These are phyloP conservation scores for Lipomyces spencermartinsiae DNA, from an alignment of 805 yeast genomes.

Conservation along the genomic window DNA sequence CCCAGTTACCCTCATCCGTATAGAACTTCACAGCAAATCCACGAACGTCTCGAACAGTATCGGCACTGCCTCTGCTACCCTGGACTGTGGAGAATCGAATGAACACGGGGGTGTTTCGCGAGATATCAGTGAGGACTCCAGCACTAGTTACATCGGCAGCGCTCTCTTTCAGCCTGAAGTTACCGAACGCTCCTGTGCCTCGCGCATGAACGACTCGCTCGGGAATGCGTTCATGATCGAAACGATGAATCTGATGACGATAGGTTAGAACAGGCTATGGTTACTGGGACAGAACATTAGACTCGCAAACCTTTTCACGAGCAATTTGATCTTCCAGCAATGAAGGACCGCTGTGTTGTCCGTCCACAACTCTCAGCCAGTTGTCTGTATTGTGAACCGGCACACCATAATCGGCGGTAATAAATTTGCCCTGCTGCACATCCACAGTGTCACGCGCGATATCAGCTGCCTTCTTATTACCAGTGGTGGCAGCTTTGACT, in stretches of 20 bases:
- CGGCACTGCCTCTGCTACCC: constrained; percentile 17
- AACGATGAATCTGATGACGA: constrained; percentile 10
- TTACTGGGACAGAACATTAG: background rate
- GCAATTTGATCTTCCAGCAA: constrained; percentile 15
- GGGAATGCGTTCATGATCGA: constrained; percentile 23
- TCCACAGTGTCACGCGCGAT: constrained; percentile 1
- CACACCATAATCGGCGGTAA: constrained; percentile 14
- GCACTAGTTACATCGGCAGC: constrained; percentile 15
- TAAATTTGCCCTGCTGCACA: background rate
- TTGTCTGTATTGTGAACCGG: constrained; percentile 11
- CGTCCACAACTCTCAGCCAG: constrained; percentile 12
- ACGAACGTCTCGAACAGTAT: constrained; percentile 21
- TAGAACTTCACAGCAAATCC: constrained; percentile 18
- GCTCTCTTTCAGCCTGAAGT: constrained; percentile 5
- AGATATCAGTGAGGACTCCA: constrained; percentile 18
- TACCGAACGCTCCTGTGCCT: constrained; percentile 17
- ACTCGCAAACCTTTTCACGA: constrained; percentile 12
- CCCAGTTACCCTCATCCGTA: constrained; percentile 23
- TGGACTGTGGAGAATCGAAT: constrained; percentile 17
- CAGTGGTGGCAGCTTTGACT: background rate
- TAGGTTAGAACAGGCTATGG: background rate
- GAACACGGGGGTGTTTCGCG: constrained; percentile 16
- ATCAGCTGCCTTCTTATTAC: constrained; percentile 1
- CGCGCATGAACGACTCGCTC: constrained; percentile 24
- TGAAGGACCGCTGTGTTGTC: constrained; percentile 5